Evolutionary conservation across 305 asterid species (phyloP).

Genomic region (Andrographis paniculata): DNA sequence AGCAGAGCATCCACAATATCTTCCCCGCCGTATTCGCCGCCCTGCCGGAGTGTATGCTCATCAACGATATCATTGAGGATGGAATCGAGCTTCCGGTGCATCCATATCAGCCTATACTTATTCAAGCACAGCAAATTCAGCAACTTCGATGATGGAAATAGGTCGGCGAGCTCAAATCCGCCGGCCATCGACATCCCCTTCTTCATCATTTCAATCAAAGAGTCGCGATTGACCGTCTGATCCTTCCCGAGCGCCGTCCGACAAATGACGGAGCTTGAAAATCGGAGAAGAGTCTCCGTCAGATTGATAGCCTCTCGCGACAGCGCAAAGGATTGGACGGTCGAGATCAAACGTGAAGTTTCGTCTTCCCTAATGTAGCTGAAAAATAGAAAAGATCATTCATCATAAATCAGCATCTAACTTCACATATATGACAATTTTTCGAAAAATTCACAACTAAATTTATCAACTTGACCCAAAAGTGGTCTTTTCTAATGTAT

Average conservation of each 20-base stretch:
- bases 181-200: neutral
- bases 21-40: slow-evolving; percentile 21
- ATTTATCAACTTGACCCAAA: no score
- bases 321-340: slow-evolving; percentile 1
- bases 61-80: slow-evolving; percentile 14
- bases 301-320: neutral
- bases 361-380: slow-evolving; percentile 18
- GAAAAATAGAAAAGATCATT: no score
- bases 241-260: slow-evolving; percentile 14
- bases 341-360: slow-evolving; percentile 1
- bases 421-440: no score
- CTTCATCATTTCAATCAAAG: slow-evolving; percentile 1
- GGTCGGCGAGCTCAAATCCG: slow-evolving; percentile 11
- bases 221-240: slow-evolving; percentile 7
- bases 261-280: slow-evolving; percentile 14
- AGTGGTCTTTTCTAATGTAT: no score
- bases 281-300: slow-evolving; percentile 5
- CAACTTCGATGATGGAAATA: slow-evolving; percentile 10
- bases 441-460: no score
- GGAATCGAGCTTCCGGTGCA: slow-evolving; percentile 7
- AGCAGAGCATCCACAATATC: slow-evolving; percentile 28
- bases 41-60: slow-evolving; percentile 10
- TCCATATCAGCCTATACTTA: slow-evolving; percentile 4
- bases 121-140: slow-evolving; percentile 5
- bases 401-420: no score